Evolutionary conservation across 345 rosid genomes (phyloP), one percentile per base, ranked within the genome.

Genomic region (Odontarrhena argentea): DNA sequence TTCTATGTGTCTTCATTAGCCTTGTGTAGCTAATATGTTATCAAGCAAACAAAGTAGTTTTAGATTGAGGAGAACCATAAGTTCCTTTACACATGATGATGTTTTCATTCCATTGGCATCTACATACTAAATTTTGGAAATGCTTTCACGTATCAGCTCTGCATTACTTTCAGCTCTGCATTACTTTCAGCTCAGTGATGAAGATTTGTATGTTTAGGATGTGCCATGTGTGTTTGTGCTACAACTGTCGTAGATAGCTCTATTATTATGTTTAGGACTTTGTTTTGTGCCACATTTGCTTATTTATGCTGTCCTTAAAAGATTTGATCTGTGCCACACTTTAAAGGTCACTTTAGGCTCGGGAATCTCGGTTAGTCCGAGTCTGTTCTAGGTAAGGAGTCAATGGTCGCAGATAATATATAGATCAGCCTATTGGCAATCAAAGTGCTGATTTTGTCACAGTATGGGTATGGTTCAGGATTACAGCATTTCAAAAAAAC

Each of bases 1-100:
- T 18, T 30, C 10, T 59, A 0, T 70, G 1, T 35, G 24, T 28
- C 51, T 46, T 5, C 74, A 9, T 24, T 1, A 26, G 14, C 28
- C 52, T 52, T 70, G 3, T 26, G 54, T 30, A 13, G 74, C 47
- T 35, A 4, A 9, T 54, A 45, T 30, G 9, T 18, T 38, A 37
- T 37, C 13, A 46, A n/a, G 2, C 15, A 32, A 12, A 34, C 6
- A 10, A n/a, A 28, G 0, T n/a, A 1, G 12, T 42, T 18, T 41
- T 14, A 9, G 5, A 41, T 53, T 42, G 22, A 53, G 18, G 18
- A n/a, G 26, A 65, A 40, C 24, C 42, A 30, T 15, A n/a, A 3
- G 26, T 40, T 50, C 2, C 18, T 25, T 50, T 50, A 6, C 14
- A 25, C 55, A 10, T 50, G 35, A 49, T 49, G 13, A 7, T 11